Base-by-base conservation (phyloP, 148 eudicot species). In the Rhododendron griersonianum region DNA sequence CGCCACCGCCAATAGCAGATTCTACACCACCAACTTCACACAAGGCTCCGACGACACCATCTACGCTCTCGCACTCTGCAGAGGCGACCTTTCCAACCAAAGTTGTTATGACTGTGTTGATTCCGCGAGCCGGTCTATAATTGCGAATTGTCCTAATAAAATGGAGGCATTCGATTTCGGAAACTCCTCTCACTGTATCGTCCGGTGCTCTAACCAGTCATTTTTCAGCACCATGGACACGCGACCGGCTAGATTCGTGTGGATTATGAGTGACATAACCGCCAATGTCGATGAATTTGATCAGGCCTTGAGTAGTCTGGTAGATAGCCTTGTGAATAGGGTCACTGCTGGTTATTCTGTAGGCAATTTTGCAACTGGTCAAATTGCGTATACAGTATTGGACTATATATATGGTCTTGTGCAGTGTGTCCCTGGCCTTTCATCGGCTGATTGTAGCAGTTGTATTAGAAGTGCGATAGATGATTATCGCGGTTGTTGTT, bases 381-480 rank as follows among this genome's bases (percentile, higher is more conserved):
- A 89, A 19, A 61, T 25, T 9, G 63, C 78, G 21, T 84, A 75
- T 10, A 37, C 87, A 2, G 84, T 23, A 3, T 84, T 14, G 1
- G 10, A 81, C 23, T 85, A 55, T 7, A 25, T 90, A 2, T 90
- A 87, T 44, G 82, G 65, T 3, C 85, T 91, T 16, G 89, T 87
- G 63, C 89, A 87, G 87, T 89, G 91, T 30, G 87, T 87, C 7
- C 87, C 91, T 2, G 84, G 84, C 30, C 63, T 89, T 63, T 28
- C 86, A 4, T 33, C 37, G 3, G 50, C 5, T 4, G 91, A 85
- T 13, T 89, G 91, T 47, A 30, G 14, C 0, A 48, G 10, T 71
- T 89, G 91, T 61, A 80, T 89, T 41, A 47, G 7, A n/a, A 19
- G 1, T n/a, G 86, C 71, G 14, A n/a, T 87, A 5, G 13, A 37